A percentile compares a stretch with the other conserved stretches of the same genome.
phyloP scores from a whole-genome alignment of 257 asterid genomes.

The Cruciata laevipes region DNA sequence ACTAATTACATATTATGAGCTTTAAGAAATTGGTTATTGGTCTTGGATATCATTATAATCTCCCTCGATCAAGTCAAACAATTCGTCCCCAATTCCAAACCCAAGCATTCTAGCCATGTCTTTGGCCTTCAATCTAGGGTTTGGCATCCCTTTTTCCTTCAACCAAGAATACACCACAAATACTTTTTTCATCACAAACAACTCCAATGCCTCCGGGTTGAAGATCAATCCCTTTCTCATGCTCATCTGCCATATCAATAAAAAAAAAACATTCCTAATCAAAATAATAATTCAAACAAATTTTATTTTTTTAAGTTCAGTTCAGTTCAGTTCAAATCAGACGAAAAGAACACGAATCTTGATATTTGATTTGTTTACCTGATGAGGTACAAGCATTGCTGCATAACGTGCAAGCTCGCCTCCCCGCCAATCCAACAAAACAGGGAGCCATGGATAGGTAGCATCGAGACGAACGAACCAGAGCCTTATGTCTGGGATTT shows the following conservation, averaged over 20 bases:
- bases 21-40: slow-evolving; percentile 13
- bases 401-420: slow-evolving; percentile 94
- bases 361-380: slow-evolving; percentile 29
- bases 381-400: slow-evolving; percentile 91
- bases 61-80: slow-evolving; percentile 64
- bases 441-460: slow-evolving; percentile 80
- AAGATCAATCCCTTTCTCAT: slow-evolving; percentile 74
- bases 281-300: no score
- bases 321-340: no score
- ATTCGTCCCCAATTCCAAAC: slow-evolving; percentile 76
- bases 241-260: slow-evolving; percentile 47
- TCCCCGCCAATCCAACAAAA: slow-evolving; percentile 81
- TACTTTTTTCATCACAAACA: slow-evolving; percentile 70
- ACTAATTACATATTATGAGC: background rate
- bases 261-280: background rate
- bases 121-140: slow-evolving; percentile 62
- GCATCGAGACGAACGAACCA: slow-evolving; percentile 79
- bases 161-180: slow-evolving; percentile 66
- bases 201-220: slow-evolving; percentile 81
- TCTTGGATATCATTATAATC: slow-evolving; percentile 21
- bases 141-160: slow-evolving; percentile 50
- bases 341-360: no score
- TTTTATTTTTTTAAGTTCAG: no score
- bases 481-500: slow-evolving; percentile 74
- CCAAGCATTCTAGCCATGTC: slow-evolving; percentile 97